A percentile compares a stretch with the other conserved stretches of the same genome.
Evolutionary conservation across 164 flowering plant species (phyloP).

Genomic region (Protea cynaroides): DNA sequence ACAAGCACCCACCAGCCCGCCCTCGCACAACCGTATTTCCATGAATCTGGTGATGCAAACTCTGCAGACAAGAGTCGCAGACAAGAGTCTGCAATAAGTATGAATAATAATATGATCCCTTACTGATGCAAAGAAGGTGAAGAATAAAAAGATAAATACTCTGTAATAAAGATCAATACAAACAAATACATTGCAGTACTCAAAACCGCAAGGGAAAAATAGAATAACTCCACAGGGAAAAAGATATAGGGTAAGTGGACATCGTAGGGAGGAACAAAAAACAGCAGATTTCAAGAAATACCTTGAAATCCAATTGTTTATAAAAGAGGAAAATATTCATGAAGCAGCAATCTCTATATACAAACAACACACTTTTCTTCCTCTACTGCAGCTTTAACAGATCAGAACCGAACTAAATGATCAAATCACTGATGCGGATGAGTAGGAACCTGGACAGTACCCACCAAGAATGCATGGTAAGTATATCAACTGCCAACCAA

Average conservation of each 20-base stretch:
- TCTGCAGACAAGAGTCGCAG: too few species aligned
- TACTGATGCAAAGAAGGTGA: too few species aligned
- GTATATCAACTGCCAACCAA: conserved; percentile 13
- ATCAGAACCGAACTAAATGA: conserved; percentile 4
- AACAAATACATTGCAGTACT: conserved; percentile 15
- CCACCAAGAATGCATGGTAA: conserved; percentile 26
- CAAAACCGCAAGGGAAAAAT: conserved; percentile 5
- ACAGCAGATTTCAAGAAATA: conserved; percentile 21
- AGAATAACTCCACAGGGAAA: conserved; percentile 2
- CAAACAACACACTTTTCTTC: conserved; percentile 18
- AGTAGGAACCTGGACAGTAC: background rate
- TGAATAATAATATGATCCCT: too few species aligned
- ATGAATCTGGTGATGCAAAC: too few species aligned
- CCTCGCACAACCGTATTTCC: too few species aligned
- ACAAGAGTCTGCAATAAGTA: too few species aligned
- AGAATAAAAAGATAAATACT: background rate
- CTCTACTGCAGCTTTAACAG: conserved; percentile 8
- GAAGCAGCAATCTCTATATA: conserved; percentile 16
- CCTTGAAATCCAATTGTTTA: conserved; percentile 14
- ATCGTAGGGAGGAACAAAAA: background rate
- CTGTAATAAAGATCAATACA: conserved; percentile 10
- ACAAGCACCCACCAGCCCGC: too few species aligned
- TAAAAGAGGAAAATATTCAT: background rate
- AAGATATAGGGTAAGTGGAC: background rate
- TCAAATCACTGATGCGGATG: background rate